Base-by-base conservation (phyloP, 1,284 basidiomycete genomes). In the Ganoderma sinense region DNA sequence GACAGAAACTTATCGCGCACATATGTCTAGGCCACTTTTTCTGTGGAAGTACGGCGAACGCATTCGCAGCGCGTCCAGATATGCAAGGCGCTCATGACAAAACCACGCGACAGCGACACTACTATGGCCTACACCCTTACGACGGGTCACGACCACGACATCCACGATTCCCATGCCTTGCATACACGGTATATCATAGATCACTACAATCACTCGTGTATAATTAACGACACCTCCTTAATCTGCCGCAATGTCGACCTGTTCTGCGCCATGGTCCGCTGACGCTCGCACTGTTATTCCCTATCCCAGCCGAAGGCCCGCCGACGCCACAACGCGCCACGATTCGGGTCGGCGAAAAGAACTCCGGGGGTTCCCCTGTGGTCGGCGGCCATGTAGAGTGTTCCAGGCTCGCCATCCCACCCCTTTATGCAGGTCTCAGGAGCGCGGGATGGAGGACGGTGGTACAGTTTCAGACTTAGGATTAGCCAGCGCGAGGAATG, bases 1-100 rank as follows among this genome's bases (percentile, higher is more conserved):
- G 39, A 11, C 26, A n/a, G 4, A 13, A 2, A 33, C 13, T n/a
- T 6, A 55, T 14, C 16, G 13, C 14, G 16, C 39, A 10, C 33
- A 23, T 62, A 0, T 67, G 33, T 51, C 0, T 68, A 88, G 87
- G 26, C 87, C 88, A 2, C 85, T 82, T 76, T 48, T 89, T n/a
- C 83, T 89, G 72, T 89, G 87, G 87, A 78, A 78, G 51, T 88
- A 84, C 69, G 87, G 87, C 36, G 82, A 84, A 72, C 79, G 80
- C 20, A 86, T 88, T 31, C 80, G 87, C 7, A 75, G 76, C 56
- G 75, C 77, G 55, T 83, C 81, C 72, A 64, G 31, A 61, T 75
- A 75, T 29, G 75, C 75, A 31, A 66, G 59, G 23, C 31, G 39
- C 14, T 40, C 40, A 40, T 61, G 48, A 53, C 5, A 26, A 26